These are phyloP conservation scores for Diutina ranongensis DNA, from an alignment of 1,139 yeast genomes.

Conservation along the genomic window DNA sequence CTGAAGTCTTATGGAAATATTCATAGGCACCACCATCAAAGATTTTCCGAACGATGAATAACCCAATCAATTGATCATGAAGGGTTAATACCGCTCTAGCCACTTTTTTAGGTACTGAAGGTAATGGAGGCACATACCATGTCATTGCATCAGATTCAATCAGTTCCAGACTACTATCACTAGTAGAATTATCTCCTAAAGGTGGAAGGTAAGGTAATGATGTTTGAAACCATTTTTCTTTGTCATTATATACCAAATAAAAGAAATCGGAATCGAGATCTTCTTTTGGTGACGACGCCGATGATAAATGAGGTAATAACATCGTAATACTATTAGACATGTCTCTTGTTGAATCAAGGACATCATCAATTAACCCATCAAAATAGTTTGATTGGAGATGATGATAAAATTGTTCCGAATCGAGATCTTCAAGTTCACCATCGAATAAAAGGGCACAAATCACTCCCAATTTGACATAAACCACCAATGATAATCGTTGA, in stretches of 20 bases:
- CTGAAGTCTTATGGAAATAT: slow-evolving; percentile 32
- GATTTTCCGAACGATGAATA: slow-evolving; percentile 17
- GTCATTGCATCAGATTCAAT: slow-evolving; percentile 10
- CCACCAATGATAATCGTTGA: background rate
- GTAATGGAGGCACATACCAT: background rate
- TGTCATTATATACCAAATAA: slow-evolving; percentile 22
- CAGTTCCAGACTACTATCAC: background rate
- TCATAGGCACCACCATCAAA: slow-evolving; percentile 17
- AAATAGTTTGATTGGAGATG: background rate
- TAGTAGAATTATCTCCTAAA: slow-evolving; percentile 8
- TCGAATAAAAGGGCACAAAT: background rate
- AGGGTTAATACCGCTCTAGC: slow-evolving; percentile 22
- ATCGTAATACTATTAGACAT: background rate
- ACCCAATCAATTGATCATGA: slow-evolving; percentile 28
- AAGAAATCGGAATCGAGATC: slow-evolving; percentile 19
- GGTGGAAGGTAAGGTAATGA: slow-evolving; percentile 29
- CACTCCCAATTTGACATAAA: background rate
- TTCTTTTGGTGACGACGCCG: background rate
- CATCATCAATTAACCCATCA: background rate
- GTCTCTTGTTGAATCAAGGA: background rate
- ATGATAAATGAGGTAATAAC: background rate
- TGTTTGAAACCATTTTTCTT: slow-evolving; percentile 19
- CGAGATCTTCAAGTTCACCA: background rate
- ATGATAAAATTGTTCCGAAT: background rate
- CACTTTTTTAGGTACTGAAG: background rate